Percentiles rank a stretch among this genome's conserved stretches.
Evolutionary conservation across 805 yeast genomes (phyloP).

Genomic region (Helenozyma rhizophorensis): DNA sequence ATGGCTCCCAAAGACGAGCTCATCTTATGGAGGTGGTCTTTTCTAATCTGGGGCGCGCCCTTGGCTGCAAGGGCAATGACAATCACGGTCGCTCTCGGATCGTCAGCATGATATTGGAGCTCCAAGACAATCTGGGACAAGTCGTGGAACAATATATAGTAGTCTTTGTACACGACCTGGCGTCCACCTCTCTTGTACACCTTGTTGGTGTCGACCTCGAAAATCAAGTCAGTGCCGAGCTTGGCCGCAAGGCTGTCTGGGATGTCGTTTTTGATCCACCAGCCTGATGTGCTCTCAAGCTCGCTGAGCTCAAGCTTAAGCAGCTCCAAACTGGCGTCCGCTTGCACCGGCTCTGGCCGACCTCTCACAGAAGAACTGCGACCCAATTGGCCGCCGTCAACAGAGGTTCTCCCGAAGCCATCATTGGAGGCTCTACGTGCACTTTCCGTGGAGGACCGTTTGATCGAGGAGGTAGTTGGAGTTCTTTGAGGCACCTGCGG

Average conservation of each 20-base stretch:
- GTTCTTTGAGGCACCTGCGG: conserved; percentile 14
- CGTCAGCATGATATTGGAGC: conserved; percentile 48
- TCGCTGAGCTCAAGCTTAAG: conserved; percentile 29
- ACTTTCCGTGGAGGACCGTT: conserved; percentile 7
- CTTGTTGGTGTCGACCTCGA: conserved; percentile 59
- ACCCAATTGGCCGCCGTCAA: conserved; percentile 3
- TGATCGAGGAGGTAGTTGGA: conserved; percentile 11
- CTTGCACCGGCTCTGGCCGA: conserved; percentile 22
- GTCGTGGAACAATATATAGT: conserved; percentile 69
- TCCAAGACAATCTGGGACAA: conserved; percentile 63
- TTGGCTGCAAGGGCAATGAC: conserved; percentile 22
- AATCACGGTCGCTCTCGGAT: conserved; percentile 50
- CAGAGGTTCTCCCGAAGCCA: conserved; percentile 3
- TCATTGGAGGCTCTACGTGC: no score
- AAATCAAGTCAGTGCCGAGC: conserved; percentile 47
- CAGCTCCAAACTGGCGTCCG: conserved; percentile 21
- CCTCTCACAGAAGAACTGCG: conserved; percentile 11
- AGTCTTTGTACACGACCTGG: conserved; percentile 48
- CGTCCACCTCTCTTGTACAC: conserved; percentile 57
- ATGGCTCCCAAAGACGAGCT: conserved; percentile 49
- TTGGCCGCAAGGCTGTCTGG: conserved; percentile 49
- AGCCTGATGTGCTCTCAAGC: conserved; percentile 31
- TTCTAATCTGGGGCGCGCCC: conserved; percentile 44
- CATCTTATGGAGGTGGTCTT: conserved; percentile 45
- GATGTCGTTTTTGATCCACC: conserved; percentile 66